Percentiles rank a stretch among this genome's conserved stretches.
These are phyloP conservation scores for Trifolium repens DNA, from an alignment of 306 rosid species.

Conservation along the genomic window DNA sequence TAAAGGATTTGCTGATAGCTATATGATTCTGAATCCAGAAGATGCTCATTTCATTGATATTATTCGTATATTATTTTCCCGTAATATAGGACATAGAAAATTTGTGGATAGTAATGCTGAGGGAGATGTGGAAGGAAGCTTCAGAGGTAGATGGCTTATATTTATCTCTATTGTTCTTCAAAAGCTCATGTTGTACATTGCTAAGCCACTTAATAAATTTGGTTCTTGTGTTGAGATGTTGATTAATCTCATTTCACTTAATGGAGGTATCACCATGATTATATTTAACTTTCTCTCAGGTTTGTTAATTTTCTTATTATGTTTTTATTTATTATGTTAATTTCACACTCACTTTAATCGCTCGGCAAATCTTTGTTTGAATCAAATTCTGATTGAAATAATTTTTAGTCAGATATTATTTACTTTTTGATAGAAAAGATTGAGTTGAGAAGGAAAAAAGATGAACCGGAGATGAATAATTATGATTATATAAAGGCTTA, in stretches of 20 bases:
- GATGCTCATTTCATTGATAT: slow-evolving; percentile 64
- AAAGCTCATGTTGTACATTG: slow-evolving; percentile 42
- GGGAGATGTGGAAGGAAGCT: slow-evolving; percentile 43
- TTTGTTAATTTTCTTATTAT: slow-evolving; percentile 3
- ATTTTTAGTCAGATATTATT: too few relatives aligned
- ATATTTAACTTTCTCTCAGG: slow-evolving; percentile 53
- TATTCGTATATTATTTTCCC: slow-evolving; percentile 46
- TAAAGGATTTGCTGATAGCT: slow-evolving; percentile 53
- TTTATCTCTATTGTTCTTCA: slow-evolving; percentile 59
- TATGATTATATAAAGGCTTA: too few relatives aligned
- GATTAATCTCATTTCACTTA: slow-evolving; percentile 53
- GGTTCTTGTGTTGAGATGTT: slow-evolving; percentile 52
- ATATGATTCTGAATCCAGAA: slow-evolving; percentile 62
- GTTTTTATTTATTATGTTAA: not conserved
- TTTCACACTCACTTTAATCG: too few relatives aligned
- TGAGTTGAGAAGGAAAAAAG: too few relatives aligned
- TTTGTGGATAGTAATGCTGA: slow-evolving; percentile 45
- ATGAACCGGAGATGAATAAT: too few relatives aligned
- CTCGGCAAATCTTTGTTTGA: too few relatives aligned
- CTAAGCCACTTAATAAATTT: slow-evolving; percentile 48
- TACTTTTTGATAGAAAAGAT: too few relatives aligned
- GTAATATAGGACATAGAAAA: slow-evolving; percentile 44
- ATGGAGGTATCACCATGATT: slow-evolving; percentile 47
- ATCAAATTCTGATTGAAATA: too few relatives aligned
- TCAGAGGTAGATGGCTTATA: slow-evolving; percentile 59